These are phyloP conservation scores for Ammopiptanthus mongolicus DNA, from an alignment of 306 rosid species.

Conservation along the genomic window DNA sequence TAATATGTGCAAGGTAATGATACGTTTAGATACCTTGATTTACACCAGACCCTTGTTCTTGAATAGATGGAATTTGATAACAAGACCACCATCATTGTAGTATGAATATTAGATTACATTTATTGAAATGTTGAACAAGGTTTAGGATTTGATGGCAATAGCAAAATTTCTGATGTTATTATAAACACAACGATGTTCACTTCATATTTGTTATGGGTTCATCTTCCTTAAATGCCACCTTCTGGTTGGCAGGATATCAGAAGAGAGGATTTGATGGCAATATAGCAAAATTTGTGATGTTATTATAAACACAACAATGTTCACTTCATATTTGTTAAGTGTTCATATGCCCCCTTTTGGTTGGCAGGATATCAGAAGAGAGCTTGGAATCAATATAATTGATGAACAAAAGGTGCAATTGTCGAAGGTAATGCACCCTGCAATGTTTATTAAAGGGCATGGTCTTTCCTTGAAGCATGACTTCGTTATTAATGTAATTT, in stretches of 20 bases:
- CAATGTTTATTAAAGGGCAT: neutral
- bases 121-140: neutral
- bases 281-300: neutral
- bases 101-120: neutral
- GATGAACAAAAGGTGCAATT: conserved; percentile 13
- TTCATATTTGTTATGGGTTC: neutral
- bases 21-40: neutral
- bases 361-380: conserved; percentile 16
- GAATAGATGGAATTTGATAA: neutral
- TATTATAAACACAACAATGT: neutral
- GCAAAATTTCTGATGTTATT: neutral
- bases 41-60: neutral
- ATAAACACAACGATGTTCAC: neutral
- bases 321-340: neutral
- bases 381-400: conserved; percentile 2
- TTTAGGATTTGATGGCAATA: neutral
- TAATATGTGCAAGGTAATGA: neutral
- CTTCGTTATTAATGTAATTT: neutral
- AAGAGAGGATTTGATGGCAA: neutral
- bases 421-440: conserved; percentile 12
- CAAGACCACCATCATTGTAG: neutral
- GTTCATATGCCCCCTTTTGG: neutral
- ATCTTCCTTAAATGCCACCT: neutral
- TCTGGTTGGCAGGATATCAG: conserved; percentile 3
- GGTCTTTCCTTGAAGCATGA: neutral